Evolutionary conservation across 2,329 filamentous ascomycete genomes (phyloP).

Genomic region (Penicillium corylophilum): DNA sequence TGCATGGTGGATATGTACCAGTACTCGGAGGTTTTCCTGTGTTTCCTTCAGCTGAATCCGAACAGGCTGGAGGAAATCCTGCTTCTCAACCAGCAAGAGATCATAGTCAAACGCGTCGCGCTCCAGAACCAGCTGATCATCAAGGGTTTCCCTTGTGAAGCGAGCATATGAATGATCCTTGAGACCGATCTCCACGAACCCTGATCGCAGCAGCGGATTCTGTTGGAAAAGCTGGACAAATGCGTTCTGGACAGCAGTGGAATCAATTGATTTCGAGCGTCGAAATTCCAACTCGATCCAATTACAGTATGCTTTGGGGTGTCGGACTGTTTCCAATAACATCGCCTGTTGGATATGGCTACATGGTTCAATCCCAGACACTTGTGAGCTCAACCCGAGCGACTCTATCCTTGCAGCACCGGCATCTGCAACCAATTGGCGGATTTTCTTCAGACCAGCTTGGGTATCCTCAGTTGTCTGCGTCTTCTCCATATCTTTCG

Average conservation of each 20-base stretch:
- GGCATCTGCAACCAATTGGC: slow-evolving; percentile 24
- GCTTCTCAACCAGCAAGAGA: slow-evolving; percentile 32
- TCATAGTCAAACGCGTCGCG: slow-evolving; percentile 42
- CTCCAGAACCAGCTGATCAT: slow-evolving; percentile 47
- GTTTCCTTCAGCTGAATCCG: slow-evolving; percentile 54
- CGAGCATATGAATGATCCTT: slow-evolving; percentile 56
- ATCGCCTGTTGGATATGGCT: slow-evolving; percentile 76
- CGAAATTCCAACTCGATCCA: slow-evolving; percentile 66
- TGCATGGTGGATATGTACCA: slow-evolving; percentile 73
- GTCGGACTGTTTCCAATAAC: slow-evolving; percentile 68
- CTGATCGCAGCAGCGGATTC: slow-evolving; percentile 71
- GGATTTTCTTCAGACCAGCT: slow-evolving; percentile 13
- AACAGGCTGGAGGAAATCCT: slow-evolving; percentile 59
- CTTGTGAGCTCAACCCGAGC: slow-evolving; percentile 18
- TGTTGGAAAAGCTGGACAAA: slow-evolving; percentile 51
- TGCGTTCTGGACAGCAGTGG: slow-evolving; percentile 48
- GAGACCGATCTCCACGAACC: slow-evolving; percentile 60
- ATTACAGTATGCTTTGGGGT: slow-evolving; percentile 70
- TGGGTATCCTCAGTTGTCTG: slow-evolving; percentile 22
- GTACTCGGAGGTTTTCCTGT: slow-evolving; percentile 23
- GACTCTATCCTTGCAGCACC: slow-evolving; percentile 46
- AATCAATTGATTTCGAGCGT: slow-evolving; percentile 22
- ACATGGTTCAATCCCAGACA: slow-evolving; percentile 56
- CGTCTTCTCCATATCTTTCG: slow-evolving; percentile 19
- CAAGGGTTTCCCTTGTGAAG: slow-evolving; percentile 61